phyloP scores from a whole-genome alignment of 768 basidiomycete genomes.

The Krasilnikovozyma curviuscula region DNA sequence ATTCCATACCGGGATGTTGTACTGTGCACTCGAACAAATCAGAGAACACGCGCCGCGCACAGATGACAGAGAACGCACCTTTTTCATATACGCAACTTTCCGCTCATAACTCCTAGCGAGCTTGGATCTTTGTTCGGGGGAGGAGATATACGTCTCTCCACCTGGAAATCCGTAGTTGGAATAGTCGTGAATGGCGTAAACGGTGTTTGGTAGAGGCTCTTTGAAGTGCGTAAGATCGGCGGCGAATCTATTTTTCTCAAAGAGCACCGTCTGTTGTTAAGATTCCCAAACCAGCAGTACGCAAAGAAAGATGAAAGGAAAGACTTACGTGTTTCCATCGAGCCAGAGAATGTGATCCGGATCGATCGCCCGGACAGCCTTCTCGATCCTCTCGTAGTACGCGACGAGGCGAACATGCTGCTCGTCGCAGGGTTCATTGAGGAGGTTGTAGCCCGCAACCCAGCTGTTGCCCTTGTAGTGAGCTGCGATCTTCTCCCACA shows the following conservation, averaged over 20 bases:
- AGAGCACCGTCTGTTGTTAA: neutral
- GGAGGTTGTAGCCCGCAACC: slow-evolving; percentile 70
- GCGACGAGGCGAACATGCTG: slow-evolving; percentile 42
- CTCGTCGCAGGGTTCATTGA: slow-evolving; percentile 66
- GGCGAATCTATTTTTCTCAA: slow-evolving; percentile 68
- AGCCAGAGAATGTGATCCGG: slow-evolving; percentile 53
- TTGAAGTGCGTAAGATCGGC: slow-evolving; percentile 26
- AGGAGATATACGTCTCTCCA: slow-evolving; percentile 14
- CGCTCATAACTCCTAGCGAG: slow-evolving; percentile 44
- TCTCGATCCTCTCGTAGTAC: slow-evolving; percentile 51
- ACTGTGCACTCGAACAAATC: slow-evolving; percentile 21
- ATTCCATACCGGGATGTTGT: slow-evolving; percentile 18
- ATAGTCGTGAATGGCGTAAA: slow-evolving; percentile 64
- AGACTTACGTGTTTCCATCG: slow-evolving; percentile 33
- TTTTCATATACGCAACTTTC: slow-evolving; percentile 61
- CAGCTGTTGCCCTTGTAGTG: slow-evolving; percentile 61
- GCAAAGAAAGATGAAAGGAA: no score
- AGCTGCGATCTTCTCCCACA: slow-evolving; percentile 55
- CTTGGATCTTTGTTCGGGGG: slow-evolving; percentile 35
- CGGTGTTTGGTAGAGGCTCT: slow-evolving; percentile 49
- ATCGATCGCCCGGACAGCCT: slow-evolving; percentile 52
- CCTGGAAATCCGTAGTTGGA: slow-evolving; percentile 14
- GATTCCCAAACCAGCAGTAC: no score
- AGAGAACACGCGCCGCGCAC: slow-evolving; percentile 20
- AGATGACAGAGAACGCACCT: slow-evolving; percentile 19